A percentile compares a stretch with the other conserved stretches of the same genome.
Evolutionary conservation across 2,329 filamentous ascomycete genomes (phyloP).

Genomic region (Sporothrix euskadiensis): DNA sequence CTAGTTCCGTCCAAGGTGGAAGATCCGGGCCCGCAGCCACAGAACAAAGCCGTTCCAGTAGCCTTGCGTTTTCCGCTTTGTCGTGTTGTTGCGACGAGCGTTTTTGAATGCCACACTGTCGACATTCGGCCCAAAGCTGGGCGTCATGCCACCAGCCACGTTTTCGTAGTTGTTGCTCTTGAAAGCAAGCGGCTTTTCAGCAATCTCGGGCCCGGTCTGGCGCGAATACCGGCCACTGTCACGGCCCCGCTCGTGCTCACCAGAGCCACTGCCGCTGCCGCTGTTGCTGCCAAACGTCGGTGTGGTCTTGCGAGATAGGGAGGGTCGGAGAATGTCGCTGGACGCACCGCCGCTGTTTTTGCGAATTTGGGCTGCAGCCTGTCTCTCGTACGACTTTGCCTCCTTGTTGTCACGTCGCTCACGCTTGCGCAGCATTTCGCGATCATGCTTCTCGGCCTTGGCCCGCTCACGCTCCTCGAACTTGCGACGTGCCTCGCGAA

Average conservation of each 20-base stretch:
- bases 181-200: conserved; percentile 49
- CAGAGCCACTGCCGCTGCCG: conserved; percentile 20
- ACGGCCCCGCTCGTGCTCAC: conserved; percentile 30
- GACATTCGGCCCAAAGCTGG: conserved; percentile 42
- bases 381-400: conserved; percentile 53
- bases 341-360: conserved; percentile 43
- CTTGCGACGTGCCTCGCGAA: conserved; percentile 62
- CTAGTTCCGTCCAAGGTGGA: conserved; percentile 37
- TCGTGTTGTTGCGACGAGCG: conserved; percentile 47
- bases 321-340: conserved; percentile 28
- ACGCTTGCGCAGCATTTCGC: conserved; percentile 58
- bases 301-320: conserved; percentile 36
- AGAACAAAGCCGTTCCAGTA: conserved; percentile 65
- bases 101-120: conserved; percentile 50
- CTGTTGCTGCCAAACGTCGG: conserved; percentile 31
- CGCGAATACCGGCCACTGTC: conserved; percentile 27
- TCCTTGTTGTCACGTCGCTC: conserved; percentile 61
- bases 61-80: conserved; percentile 62
- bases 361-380: conserved; percentile 43
- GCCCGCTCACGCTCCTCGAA: conserved; percentile 62
- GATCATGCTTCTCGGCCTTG: conserved; percentile 64
- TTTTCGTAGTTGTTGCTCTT: conserved; percentile 51
- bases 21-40: conserved; percentile 62
- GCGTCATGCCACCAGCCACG: conserved; percentile 40
- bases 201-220: conserved; percentile 20